phyloP scores from a whole-genome alignment of 129 eudicot species.

The Pulicaria dysenterica region DNA sequence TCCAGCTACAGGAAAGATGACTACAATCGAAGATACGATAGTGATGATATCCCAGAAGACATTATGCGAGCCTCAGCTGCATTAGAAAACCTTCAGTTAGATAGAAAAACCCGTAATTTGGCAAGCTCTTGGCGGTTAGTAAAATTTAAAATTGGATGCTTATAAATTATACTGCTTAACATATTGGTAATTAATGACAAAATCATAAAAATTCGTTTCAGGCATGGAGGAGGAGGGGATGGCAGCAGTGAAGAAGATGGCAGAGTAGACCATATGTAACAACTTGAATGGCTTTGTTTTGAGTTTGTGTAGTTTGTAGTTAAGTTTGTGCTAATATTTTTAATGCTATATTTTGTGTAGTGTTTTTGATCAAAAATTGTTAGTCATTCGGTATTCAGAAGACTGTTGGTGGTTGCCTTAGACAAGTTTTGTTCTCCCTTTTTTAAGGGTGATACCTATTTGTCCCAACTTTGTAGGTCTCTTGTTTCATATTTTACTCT shows the following conservation, averaged over 20 bases:
- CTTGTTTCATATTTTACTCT: too few relatives aligned
- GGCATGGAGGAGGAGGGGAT: conserved; percentile 69
- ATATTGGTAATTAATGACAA: neutral
- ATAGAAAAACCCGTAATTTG: conserved; percentile 77
- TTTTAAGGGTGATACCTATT: too few relatives aligned
- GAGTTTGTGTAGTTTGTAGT: conserved; percentile 33
- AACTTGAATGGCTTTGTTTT: conserved; percentile 5
- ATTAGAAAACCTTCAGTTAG: conserved; percentile 84
- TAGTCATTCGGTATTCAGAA: too few relatives aligned
- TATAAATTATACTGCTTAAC: neutral
- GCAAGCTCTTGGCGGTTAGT: conserved; percentile 87
- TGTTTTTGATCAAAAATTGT: too few relatives aligned
- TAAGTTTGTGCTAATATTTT: conserved; percentile 28
- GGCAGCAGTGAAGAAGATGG: conserved; percentile 66
- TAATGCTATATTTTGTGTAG: neutral
- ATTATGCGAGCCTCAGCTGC: conserved; percentile 74
- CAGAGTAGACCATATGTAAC: conserved; percentile 57
- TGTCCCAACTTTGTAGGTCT: too few relatives aligned
- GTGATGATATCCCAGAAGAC: conserved; percentile 68
- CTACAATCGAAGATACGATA: conserved; percentile 81
- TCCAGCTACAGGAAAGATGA: conserved; percentile 81
- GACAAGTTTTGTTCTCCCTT: too few relatives aligned
- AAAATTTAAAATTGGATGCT: neutral
- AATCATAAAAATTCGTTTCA: conserved; percentile 27
- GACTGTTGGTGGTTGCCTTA: too few relatives aligned